Percentiles rank a stretch among this genome's conserved stretches.
These are phyloP conservation scores for Euryodendron excelsum DNA, from an alignment of 148 eudicot species.

Conservation along the genomic window DNA sequence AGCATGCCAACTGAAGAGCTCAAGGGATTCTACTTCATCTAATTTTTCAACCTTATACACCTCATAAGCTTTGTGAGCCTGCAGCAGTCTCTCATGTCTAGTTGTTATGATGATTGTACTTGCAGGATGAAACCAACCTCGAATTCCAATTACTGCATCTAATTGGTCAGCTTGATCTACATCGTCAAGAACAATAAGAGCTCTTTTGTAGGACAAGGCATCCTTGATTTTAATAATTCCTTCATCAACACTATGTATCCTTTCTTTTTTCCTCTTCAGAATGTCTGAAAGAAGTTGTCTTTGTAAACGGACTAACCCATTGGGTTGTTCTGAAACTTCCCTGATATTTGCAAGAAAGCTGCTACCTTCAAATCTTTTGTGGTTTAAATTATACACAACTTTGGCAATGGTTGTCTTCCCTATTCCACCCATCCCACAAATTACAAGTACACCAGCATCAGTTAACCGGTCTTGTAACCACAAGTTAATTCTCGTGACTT, in stretches of 20 bases:
- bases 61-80: not conserved
- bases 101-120: not conserved
- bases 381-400: not conserved
- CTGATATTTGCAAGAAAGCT: not conserved
- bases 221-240: not conserved
- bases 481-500: not conserved
- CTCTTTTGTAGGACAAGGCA: not conserved
- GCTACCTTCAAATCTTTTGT: not conserved
- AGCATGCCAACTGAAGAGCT: too few species aligned
- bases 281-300: not conserved
- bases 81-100: not conserved
- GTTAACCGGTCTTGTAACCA: not conserved
- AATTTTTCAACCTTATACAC: not conserved
- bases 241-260: not conserved
- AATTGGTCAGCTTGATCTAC: not conserved
- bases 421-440: not conserved
- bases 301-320: not conserved
- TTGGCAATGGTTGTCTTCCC: slow-evolving; percentile 8
- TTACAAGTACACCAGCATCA: not conserved
- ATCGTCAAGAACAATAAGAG: not conserved
- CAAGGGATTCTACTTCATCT: not conserved
- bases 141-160: not conserved
- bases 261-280: not conserved
- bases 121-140: not conserved
- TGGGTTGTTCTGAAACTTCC: not conserved